A percentile compares a stretch with the other conserved stretches of the same genome.
Evolutionary conservation across 129 eudicot genomes (phyloP).

Genomic region (Arctium lappa): DNA sequence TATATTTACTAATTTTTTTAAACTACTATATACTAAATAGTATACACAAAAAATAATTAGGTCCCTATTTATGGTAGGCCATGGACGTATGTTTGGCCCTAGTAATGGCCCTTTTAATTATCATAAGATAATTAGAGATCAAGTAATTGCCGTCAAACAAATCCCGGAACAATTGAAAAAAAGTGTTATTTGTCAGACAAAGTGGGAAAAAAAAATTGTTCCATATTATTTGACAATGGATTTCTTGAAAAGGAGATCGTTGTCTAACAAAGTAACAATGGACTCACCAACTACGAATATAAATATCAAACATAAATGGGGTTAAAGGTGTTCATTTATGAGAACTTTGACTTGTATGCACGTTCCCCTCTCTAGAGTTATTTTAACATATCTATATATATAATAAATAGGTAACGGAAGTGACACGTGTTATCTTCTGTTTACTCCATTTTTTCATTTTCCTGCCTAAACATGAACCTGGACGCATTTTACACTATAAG

Average conservation of each 20-base stretch:
- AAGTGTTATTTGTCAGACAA: conserved; percentile 17
- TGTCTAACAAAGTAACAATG: not conserved
- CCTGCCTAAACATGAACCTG: no score
- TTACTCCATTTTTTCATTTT: no score
- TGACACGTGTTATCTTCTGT: no score
- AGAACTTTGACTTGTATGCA: conserved; percentile 17
- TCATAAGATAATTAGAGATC: not conserved
- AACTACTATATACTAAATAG: no score
- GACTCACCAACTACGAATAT: not conserved
- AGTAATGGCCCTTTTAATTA: no score
- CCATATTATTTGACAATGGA: conserved; percentile 7
- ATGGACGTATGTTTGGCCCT: no score
- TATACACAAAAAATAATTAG: no score
- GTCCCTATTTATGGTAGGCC: no score
- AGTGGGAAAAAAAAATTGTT: not conserved
- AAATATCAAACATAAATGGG: not conserved
- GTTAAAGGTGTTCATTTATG: not conserved
- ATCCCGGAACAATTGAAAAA: not conserved
- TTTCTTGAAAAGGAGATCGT: not conserved
- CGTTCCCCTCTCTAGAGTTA: not conserved
- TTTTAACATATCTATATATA: no score
- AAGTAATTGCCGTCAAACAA: not conserved
- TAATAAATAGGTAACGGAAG: no score
- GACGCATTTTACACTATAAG: no score
- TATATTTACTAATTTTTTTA: no score